Base-by-base conservation (phyloP, 768 basidiomycete species). In the Galerina marginata region DNA sequence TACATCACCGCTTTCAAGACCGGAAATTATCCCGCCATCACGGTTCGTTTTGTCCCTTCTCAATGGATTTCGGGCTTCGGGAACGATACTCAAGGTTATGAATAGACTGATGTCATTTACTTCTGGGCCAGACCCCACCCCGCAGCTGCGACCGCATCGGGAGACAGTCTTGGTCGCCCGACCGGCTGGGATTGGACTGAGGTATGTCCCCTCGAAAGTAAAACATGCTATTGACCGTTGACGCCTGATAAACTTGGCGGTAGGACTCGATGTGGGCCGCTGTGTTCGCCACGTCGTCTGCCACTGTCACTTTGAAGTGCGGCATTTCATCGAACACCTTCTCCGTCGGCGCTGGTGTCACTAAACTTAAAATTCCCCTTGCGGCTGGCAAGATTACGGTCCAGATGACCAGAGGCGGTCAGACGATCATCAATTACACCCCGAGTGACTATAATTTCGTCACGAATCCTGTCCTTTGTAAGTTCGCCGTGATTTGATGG, bases 1-100 rank as follows among this genome's bases (percentile, higher is more conserved):
- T 90, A 88, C 66, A 85, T 89, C 56, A 75, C 75, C 14, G 87
- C 86, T 0, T 91, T 84, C 80, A 88, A 89, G 74, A 88, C 85
- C 3, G 89, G 89, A 4, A 66, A 66, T 0, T 89, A 84, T 59
- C 88, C 88, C 3, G 66, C 79, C 6, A 84, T 90, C 61, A 82
- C 79, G 1, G 80, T 85, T 62, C 69, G 86, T 71, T 67, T 67
- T 59, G 61, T 75, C 29, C 46, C 75, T 72, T 60, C 54, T 75
- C 52, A 12, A 4, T 33, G 26, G 9, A 20, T 7, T 39, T 4
- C 15, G 39, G 29, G 20, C n/a, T 33, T 33, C 29, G 29, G 2
- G 29, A 33, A 33, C 9, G 37, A 16, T n/a, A n/a, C 9, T 45
- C 15, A 14, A 47, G 44, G 16, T n/a, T 20, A 20, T 54, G 4